Base-by-base conservation (phyloP, 257 asterid genomes). In the Ophiorrhiza pumila region DNA sequence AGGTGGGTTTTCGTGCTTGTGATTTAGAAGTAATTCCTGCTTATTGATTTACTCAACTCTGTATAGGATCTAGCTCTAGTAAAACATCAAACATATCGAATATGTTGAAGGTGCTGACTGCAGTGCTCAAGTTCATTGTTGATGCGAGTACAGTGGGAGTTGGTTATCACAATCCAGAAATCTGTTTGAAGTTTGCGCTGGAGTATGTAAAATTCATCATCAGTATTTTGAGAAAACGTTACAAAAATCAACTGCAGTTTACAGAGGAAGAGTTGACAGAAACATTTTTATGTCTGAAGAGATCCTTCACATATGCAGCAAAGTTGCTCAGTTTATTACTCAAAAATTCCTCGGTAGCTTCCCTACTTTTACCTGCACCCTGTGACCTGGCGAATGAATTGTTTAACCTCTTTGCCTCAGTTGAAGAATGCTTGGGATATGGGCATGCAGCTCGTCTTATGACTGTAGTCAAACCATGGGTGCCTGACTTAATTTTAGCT, bases 271-370 rank as follows among this genome's bases (percentile, higher is more conserved):
- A 73, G 72, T 61, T 81, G 74, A 84, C 78, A 72, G 90, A 84
- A 45, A 82, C 78, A 22, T 80, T 79, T 73, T 69, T 77, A 29
- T 92, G 94, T 80, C 60, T 92, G 74, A 92, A 84, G 85, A 89
- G 96, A 74, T 87, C 95, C 57, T 75, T 95, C 78, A 86, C 96
- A 71, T 95, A 95, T 76, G 89, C 86, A 39, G 92, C 98, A 80
- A 92, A 95, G 90, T 79, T 87, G 71, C 81, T 95, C 50, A 83
- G 79, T 73, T 65, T 75, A 67, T 83, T 83, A 78, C 90, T 95
- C 23, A 86, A 80, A 76, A 41, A 79, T 68, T 76, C 76, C 9
- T 71, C 77, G 55, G 92, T 89, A 74, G 85, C 27, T 55, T 67
- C 87, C 58, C 69, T 70, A 58, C 76, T 81, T 31, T 76, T 69